Base-by-base conservation (phyloP, 2,329 filamentous ascomycete genomes). In the Cercospora sesami region DNA sequence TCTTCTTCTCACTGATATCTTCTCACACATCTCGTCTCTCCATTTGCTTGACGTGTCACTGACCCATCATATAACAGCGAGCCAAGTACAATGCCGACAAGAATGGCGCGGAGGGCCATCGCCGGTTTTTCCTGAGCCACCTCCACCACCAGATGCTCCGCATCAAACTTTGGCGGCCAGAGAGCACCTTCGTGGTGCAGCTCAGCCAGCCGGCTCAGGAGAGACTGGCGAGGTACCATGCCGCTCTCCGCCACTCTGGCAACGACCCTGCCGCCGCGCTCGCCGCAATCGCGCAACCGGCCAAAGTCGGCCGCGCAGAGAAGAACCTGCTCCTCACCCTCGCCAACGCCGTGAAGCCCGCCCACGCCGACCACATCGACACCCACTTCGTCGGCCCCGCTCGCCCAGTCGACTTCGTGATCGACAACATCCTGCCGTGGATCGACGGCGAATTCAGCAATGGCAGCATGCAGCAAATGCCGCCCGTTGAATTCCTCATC, bases 21-120 rank as follows among this genome's bases (percentile, higher is more conserved):
- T 16, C 23, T 31, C 39, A 16, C 33, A 10, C 2, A 14, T 14
- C 2, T 5, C 10, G 1, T 30, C 2, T 16, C 53, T 31, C 53
- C 28, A 31, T 4, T 33, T 2, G 2, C 26, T 53, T 5, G n/a
- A 16, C 5, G 23, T 42, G 16, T 39, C 6, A 26, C 60, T 63
- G 18, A 63, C 12, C 60, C 60, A 53, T 51, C 21, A 7, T 58
- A 36, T 10, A 0, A 30, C 28, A 95, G 79, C 87, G 91, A 6
- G 63, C 58, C 21, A 69, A 67, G 31, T 78, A 78, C 67, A 65
- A 65, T 51, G 69, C 66, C 21, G 68, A 69, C 31, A 71, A 73
- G 33, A 66, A 33, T n/a, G 60, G 51, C 18, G 57, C 42, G 39
- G 30, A 45, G 36, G 39, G 60, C 26, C 31, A 63, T 42, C 33